These are phyloP conservation scores for Marchantia polymorpha DNA, from an alignment of 225 moss, liverwort and hornwort genomes.

Conservation along the genomic window DNA sequence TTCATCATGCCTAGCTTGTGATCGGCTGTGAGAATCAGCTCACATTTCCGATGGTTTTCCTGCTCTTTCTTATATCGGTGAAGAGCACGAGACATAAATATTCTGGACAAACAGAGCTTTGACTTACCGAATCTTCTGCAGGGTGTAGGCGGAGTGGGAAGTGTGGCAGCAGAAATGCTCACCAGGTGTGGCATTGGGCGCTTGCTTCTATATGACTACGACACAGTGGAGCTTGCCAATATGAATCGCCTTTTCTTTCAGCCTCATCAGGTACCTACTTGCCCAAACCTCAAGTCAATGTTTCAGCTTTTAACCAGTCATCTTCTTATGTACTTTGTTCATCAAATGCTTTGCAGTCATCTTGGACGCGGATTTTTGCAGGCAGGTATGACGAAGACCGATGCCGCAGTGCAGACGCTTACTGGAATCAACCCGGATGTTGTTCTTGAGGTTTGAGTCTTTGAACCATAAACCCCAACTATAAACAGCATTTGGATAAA, in stretches of 20 bases:
- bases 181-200: constrained; percentile 97
- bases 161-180: constrained; percentile 99
- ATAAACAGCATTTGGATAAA: background rate
- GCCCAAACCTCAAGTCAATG: background rate
- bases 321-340: background rate
- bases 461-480: background rate
- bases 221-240: constrained; percentile 97
- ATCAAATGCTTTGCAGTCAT: background rate
- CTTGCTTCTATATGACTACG: constrained; percentile 92
- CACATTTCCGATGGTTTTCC: background rate
- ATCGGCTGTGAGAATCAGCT: background rate
- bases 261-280: constrained; percentile 70
- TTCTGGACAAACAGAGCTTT: background rate
- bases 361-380: constrained; percentile 27
- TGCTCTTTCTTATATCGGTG: background rate
- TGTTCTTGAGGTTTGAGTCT: constrained; percentile 65
- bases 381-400: constrained; percentile 99
- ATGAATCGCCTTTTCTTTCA: constrained; percentile 99
- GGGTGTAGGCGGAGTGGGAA: constrained; percentile 96
- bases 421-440: constrained; percentile 93
- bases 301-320: background rate
- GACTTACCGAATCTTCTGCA: constrained; percentile 30
- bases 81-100: background rate
- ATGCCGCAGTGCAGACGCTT: constrained; percentile 96
- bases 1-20: background rate